Base-by-base conservation (phyloP, 768 basidiomycete genomes). In the Phylloporus arenicola region DNA sequence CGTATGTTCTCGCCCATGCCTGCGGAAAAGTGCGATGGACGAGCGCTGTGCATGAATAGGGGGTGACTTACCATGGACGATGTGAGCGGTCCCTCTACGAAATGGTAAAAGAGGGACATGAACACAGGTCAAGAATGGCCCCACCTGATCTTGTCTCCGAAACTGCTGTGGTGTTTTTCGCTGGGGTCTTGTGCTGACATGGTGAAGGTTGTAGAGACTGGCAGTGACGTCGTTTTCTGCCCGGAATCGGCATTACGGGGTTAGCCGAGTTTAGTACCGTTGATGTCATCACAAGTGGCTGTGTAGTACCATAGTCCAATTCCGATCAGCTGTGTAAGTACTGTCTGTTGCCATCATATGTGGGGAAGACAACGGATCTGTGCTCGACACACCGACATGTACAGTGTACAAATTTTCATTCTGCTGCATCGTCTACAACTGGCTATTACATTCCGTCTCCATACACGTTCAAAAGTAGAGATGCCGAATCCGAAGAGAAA, bases 1-100 rank as follows among this genome's bases (percentile, higher is more conserved):
- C 76, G 71, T 6, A 78, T 49, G 38, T 64, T 71, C 33, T 79
- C 77, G 7, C 75, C 74, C 1, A 72, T 25, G 3, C 78, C 78
- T 75, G 51, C 47, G 12, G 20, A 33, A 0, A 9, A 17, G 13
- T 35, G 39, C 16, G 47, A 25, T 40, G n/a, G 1, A 35, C 57
- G 16, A 62, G 50, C 27, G 44, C 25, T 29, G 10, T 25, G 30
- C 9, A 42, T 11, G 9, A n/a, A 45, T 14, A 34, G 41, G 37
- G 50, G 22, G 33, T 22, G 0, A 45, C 59, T 10, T 51, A 58
- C 75, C 73, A 25, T 76, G 74, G 7, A 71, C 55, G 24, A 71
- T 56, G 48, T 73, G 64, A 3, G 53, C 54, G 3, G 63, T 74
- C 72, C 50, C 75, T 74, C 47, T 47, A 16, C 11, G 1, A 3